Conservation (phyloP, 23 red algal genomes). For the Gracilaria caudata region DNA sequence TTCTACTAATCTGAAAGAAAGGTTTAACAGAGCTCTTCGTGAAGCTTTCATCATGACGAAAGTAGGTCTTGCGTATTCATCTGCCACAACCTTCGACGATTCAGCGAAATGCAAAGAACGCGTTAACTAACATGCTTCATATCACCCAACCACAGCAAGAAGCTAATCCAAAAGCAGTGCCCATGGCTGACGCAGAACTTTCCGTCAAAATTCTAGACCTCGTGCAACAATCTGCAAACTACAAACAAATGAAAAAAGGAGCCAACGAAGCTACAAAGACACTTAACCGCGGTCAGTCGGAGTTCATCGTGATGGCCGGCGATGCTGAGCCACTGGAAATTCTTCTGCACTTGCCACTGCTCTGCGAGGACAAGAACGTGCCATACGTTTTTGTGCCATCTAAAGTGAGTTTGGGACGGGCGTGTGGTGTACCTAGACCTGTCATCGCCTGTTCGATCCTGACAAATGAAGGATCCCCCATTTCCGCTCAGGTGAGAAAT, state of each 20-base stretch:
- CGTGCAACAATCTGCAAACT: constrained; percentile 93
- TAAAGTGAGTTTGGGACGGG: constrained; percentile 88
- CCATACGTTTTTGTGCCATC: constrained; percentile 98
- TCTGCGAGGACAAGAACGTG: constrained; percentile 99
- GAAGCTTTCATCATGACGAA: constrained; percentile 9
- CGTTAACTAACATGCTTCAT: background rate
- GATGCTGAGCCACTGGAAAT: constrained; percentile 98
- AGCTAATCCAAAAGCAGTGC: constrained; percentile 88
- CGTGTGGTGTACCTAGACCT: constrained; percentile 89
- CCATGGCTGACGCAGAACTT: constrained; percentile 88
- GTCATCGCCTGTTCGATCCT: constrained; percentile 96
- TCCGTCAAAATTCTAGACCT: constrained; percentile 96
- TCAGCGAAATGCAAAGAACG: background rate
- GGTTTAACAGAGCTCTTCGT: background rate
- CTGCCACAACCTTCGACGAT: background rate
- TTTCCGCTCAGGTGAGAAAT: constrained; percentile 77
- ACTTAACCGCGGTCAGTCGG: constrained; percentile 91
- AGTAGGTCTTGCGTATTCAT: background rate
- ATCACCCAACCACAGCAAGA: constrained; percentile 14
- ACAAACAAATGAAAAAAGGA: constrained; percentile 98
- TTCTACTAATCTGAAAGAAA: background rate
- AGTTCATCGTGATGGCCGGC: constrained; percentile 95
- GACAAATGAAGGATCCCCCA: constrained; percentile 74
- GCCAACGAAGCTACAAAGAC: constrained; percentile 98
- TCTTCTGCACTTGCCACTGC: constrained; percentile 88